A percentile compares a stretch with the other conserved stretches of the same genome.
Conservation (phyloP, 202 grass and related monocot genomes). For the Carex arenaria region DNA sequence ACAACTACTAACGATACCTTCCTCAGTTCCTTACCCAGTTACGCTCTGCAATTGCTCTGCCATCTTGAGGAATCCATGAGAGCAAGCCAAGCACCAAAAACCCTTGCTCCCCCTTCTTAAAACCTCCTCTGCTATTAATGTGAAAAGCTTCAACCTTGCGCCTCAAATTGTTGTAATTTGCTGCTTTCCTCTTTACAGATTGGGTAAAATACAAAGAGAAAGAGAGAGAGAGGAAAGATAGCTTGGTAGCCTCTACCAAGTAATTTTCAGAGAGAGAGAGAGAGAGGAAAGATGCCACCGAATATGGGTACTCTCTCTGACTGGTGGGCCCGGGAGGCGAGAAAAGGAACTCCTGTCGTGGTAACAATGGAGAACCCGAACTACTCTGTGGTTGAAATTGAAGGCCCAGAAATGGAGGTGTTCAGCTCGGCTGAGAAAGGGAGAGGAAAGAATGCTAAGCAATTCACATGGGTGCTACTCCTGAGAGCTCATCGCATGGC, state of each 20-base stretch:
- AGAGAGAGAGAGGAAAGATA: neutral
- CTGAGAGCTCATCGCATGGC: slow-evolving; percentile 47
- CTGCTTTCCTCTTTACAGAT: neutral
- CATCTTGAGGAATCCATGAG: slow-evolving; percentile 18
- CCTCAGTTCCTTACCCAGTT: slow-evolving; percentile 30
- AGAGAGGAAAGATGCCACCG: slow-evolving; percentile 32
- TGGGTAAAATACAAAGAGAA: neutral
- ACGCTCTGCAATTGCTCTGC: neutral
- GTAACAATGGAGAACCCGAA: slow-evolving; percentile 80
- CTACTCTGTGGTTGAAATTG: slow-evolving; percentile 60
- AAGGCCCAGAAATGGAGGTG: slow-evolving; percentile 37
- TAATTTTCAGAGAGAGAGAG: neutral
- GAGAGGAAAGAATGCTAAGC: slow-evolving; percentile 64
- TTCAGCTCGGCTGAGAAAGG: slow-evolving; percentile 39
- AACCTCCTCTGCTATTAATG: slow-evolving; percentile 11
- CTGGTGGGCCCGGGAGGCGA: slow-evolving; percentile 42
- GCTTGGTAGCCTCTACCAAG: too few relatives aligned
- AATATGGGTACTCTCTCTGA: slow-evolving; percentile 30
- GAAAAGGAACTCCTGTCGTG: slow-evolving; percentile 47
- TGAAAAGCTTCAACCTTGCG: slow-evolving; percentile 25
- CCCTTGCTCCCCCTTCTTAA: neutral
- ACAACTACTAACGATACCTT: slow-evolving; percentile 21
- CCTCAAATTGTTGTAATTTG: neutral
- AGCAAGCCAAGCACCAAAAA: slow-evolving; percentile 18
- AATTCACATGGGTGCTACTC: slow-evolving; percentile 68